Evolutionary conservation across 2,329 filamentous ascomycete genomes (phyloP), one percentile per base, ranked within the genome.

Genomic region (Fusarium avenaceum): DNA sequence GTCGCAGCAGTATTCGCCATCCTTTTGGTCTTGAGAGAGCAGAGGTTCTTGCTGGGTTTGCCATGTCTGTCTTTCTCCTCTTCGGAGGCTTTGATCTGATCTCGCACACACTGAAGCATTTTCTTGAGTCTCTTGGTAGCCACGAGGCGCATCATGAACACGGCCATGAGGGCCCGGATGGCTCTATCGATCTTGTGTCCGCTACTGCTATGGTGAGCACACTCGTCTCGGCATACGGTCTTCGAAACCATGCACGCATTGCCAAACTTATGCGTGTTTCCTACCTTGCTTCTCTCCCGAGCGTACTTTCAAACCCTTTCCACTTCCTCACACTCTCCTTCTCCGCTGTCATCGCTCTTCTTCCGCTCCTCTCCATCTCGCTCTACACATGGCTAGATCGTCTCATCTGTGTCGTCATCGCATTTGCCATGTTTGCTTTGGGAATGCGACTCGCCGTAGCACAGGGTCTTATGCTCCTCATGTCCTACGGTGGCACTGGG

Each of bases 1-100:
- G 93, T 69, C 88, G 95, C 46, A 95, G 92, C 72, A 96, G 91
- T 70, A 92, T 99, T 72, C 90, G 94, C 24, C 94, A 99, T 79
- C 96, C 96, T 0, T 99, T 99, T 76, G 94, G 91, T 5, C 87
- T 99, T 24, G 93, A 97, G 80, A 89, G 96, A 54, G 92, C 92
- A 60, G 96, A 99, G 79, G 95, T 99, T 7, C 87, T 99, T 17
- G 94, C 94, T 35, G 96, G 96, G 19, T 97, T 99, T 69, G 96
- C 94, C 63, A 93, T 98, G 89, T 96, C 94, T 51, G 92, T 99
- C 39, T 93, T 97, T 65, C 87, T 99, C 14, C 87, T 97, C n/a
- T 99, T 99, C 80, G 97, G 97, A 84, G 95, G 95, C 20, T 91
- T 98, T 74, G 96, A 99, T 74, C 88, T 99, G 48, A 91, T 99